A percentile compares a stretch with the other conserved stretches of the same genome.
Evolutionary conservation across 768 basidiomycete genomes (phyloP).

Genomic region (Suillus subalutaceus): DNA sequence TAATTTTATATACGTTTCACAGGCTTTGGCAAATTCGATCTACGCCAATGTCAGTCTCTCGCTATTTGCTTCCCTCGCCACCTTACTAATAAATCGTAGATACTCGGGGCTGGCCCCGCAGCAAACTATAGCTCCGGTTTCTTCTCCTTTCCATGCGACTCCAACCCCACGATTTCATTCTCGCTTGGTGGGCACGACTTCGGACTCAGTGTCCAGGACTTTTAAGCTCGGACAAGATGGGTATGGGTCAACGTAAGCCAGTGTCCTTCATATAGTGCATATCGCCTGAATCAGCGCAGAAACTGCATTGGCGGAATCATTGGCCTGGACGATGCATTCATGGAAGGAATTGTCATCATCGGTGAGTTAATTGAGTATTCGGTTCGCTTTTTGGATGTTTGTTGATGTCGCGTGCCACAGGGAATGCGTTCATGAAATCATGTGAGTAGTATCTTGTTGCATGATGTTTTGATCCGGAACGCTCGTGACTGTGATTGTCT

Average conservation of each 20-base stretch:
- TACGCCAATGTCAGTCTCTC: slow-evolving; percentile 43
- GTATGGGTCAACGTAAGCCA: slow-evolving; percentile 34
- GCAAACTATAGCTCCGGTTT: slow-evolving; percentile 49
- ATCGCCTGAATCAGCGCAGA: slow-evolving; percentile 27
- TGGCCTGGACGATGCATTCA: slow-evolving; percentile 46
- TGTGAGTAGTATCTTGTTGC: slow-evolving; percentile 44
- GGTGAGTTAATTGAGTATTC: slow-evolving; percentile 34
- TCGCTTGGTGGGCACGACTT: slow-evolving; percentile 47
- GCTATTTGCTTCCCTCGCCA: background rate
- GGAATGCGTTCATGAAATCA: slow-evolving; percentile 67
- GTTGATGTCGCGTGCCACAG: slow-evolving; percentile 30
- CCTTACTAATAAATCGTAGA: slow-evolving; percentile 34
- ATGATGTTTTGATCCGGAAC: slow-evolving; percentile 8
- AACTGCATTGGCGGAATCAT: slow-evolving; percentile 61
- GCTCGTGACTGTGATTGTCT: background rate
- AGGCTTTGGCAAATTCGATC: slow-evolving; percentile 42
- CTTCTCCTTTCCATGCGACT: slow-evolving; percentile 58
- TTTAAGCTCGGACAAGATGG: slow-evolving; percentile 55
- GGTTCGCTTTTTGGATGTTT: slow-evolving; percentile 16
- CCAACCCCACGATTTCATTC: slow-evolving; percentile 40
- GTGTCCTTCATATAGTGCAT: background rate
- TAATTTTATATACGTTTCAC: slow-evolving; percentile 62
- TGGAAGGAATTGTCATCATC: slow-evolving; percentile 59
- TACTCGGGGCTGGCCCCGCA: slow-evolving; percentile 49
- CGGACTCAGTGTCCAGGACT: slow-evolving; percentile 47